phyloP scores from a whole-genome alignment of 345 rosid species.

The Excoecaria cochinchinensis region DNA sequence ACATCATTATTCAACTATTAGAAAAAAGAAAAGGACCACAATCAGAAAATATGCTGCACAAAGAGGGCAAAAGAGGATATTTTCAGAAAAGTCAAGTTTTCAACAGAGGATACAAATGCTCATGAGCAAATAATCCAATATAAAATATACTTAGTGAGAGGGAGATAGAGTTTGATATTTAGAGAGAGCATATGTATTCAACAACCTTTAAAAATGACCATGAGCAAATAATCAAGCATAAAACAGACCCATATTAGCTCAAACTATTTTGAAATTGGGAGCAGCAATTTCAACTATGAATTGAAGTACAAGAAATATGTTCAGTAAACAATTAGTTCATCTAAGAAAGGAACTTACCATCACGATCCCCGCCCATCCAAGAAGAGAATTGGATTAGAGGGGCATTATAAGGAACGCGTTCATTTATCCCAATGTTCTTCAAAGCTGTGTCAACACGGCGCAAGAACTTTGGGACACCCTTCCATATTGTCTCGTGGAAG shows the following conservation, averaged over 20 bases:
- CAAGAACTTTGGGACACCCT: conserved; percentile 96
- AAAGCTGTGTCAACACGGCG: conserved; percentile 98
- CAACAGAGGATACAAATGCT: not conserved
- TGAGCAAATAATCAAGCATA: not conserved
- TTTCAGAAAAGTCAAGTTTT: not conserved
- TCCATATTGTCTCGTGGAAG: conserved; percentile 99
- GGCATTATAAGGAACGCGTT: conserved; percentile 95
- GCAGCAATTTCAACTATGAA: not conserved
- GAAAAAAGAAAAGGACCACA: not conserved
- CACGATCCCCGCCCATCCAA: conserved; percentile 99
- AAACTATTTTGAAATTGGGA: not conserved
- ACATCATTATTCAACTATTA: conserved; percentile 12
- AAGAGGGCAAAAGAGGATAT: not conserved
- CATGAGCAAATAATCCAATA: not conserved
- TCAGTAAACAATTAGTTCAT: not conserved
- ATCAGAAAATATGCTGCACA: not conserved
- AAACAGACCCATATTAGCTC: not conserved
- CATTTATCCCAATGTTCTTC: conserved; percentile 89
- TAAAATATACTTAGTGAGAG: too few relatives aligned
- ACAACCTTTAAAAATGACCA: not conserved
- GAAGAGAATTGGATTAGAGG: conserved; percentile 98
- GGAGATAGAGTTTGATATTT: not conserved
- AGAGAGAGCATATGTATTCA: not conserved
- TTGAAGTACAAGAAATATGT: not conserved
- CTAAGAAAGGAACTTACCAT: conserved; percentile 53